Evolutionary conservation across 1,284 basidiomycete genomes (phyloP).

Genomic region (Cystobasidiaceae sp.): DNA sequence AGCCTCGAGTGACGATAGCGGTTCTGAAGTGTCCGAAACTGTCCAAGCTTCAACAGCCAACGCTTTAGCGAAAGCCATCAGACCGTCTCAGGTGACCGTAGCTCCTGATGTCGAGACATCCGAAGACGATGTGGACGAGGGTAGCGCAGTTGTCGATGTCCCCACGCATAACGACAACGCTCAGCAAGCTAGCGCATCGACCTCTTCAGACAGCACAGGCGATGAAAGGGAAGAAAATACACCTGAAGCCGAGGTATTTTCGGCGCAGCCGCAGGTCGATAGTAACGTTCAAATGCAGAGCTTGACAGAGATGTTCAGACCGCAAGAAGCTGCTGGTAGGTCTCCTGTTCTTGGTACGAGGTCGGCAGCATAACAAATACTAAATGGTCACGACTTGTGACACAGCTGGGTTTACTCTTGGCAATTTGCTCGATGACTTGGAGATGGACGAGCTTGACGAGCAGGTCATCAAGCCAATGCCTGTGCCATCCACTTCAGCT

Average conservation of each 20-base stretch:
- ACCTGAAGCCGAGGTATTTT: neutral
- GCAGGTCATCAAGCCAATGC: neutral
- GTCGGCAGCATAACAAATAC: neutral
- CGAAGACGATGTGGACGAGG: neutral
- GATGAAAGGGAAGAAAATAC: neutral
- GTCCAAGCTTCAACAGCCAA: too few relatives aligned
- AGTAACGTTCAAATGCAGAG: constrained; percentile 23
- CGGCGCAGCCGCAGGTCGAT: neutral
- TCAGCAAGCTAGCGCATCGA: neutral
- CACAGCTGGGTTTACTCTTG: constrained; percentile 18
- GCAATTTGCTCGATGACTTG: constrained; percentile 18
- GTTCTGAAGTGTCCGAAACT: neutral
- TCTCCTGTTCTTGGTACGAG: neutral
- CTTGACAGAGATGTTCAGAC: constrained; percentile 30
- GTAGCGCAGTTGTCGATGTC: neutral
- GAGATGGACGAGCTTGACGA: constrained; percentile 23
- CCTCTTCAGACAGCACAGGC: neutral
- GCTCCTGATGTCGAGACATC: neutral
- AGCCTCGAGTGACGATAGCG: neutral
- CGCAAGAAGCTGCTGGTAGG: constrained; percentile 20
- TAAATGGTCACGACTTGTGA: neutral
- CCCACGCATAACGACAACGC: neutral
- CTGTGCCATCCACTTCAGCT: neutral
- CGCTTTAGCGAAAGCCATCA: neutral
- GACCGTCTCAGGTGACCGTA: neutral